Evolutionary conservation across 116 monocot genomes (phyloP).

Genomic region (Posidonia oceanica): DNA sequence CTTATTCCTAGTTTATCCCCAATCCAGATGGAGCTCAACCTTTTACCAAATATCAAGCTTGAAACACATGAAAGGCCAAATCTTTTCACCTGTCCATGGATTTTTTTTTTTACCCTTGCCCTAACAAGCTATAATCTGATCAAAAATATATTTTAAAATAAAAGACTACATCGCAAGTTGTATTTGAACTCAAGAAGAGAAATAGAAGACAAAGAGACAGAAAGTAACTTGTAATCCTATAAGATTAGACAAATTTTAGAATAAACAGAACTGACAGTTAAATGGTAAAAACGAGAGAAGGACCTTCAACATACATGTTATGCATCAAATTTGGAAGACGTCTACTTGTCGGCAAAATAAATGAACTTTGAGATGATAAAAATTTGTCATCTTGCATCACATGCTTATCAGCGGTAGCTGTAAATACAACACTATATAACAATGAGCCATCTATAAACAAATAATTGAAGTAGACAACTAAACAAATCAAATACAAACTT

Average conservation of each 20-base stretch:
- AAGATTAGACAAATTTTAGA: neutral
- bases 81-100: too few relatives aligned
- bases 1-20: too few relatives aligned
- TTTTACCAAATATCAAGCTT: too few relatives aligned
- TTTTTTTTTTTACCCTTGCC: too few relatives aligned
- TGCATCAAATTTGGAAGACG: slow-evolving; percentile 26
- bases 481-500: neutral
- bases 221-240: neutral
- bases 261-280: neutral
- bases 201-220: neutral
- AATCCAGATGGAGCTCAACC: too few relatives aligned
- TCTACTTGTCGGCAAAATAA: slow-evolving; percentile 6
- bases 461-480: neutral
- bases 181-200: too few relatives aligned
- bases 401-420: slow-evolving; percentile 5
- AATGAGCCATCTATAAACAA: slow-evolving; percentile 2
- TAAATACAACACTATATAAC: slow-evolving; percentile 13
- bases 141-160: too few relatives aligned
- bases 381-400: slow-evolving; percentile 18
- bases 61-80: too few relatives aligned
- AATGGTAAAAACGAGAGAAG: neutral
- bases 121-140: too few relatives aligned
- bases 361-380: slow-evolving; percentile 22
- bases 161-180: too few relatives aligned
- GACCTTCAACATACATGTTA: slow-evolving; percentile 24